A percentile compares a stretch with the other conserved stretches of the same genome.
phyloP scores from a whole-genome alignment of 768 basidiomycete genomes.

The Boletus barrowsii region DNA sequence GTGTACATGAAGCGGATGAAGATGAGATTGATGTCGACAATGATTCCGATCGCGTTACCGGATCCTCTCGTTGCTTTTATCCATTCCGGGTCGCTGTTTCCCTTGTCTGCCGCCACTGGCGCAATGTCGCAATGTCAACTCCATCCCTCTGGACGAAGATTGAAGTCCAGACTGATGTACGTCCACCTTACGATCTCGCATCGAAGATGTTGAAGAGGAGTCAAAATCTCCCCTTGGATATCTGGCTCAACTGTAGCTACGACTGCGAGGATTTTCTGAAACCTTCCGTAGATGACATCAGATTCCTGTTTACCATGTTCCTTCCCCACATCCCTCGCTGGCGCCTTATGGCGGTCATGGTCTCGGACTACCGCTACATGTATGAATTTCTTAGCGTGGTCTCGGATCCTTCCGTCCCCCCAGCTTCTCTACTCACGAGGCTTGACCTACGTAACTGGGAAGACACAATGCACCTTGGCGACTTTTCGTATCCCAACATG shows the following conservation, averaged over 20 bases:
- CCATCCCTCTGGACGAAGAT: constrained; percentile 57
- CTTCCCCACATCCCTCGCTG: constrained; percentile 54
- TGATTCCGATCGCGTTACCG: too few species aligned
- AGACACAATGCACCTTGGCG: constrained; percentile 27
- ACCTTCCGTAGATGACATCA: constrained; percentile 23
- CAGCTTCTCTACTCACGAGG: constrained; percentile 38
- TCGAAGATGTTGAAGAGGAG: constrained; percentile 50
- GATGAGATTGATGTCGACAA: too few species aligned
- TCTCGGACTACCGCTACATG: constrained; percentile 47
- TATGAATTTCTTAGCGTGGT: constrained; percentile 41
- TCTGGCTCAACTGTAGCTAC: constrained; percentile 44
- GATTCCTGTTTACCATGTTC: constrained; percentile 35
- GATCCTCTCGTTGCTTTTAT: too few species aligned
- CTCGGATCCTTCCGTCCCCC: constrained; percentile 24
- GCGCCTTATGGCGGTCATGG: constrained; percentile 47
- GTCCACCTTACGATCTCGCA: constrained; percentile 43
- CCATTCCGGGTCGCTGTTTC: constrained; percentile 12
- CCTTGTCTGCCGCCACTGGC: constrained; percentile 51
- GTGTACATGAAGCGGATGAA: too few species aligned
- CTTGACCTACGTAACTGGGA: constrained; percentile 54
- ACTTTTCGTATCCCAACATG: constrained; percentile 13
- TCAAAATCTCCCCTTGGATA: constrained; percentile 50
- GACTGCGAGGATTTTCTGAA: constrained; percentile 14
- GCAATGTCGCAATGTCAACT: constrained; percentile 48
- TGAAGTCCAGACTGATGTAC: constrained; percentile 19